Evolutionary conservation across 192 early-diverging fungal genomes (phyloP), one percentile per base, ranked within the genome.

Genomic region (Coemansia sp.): DNA sequence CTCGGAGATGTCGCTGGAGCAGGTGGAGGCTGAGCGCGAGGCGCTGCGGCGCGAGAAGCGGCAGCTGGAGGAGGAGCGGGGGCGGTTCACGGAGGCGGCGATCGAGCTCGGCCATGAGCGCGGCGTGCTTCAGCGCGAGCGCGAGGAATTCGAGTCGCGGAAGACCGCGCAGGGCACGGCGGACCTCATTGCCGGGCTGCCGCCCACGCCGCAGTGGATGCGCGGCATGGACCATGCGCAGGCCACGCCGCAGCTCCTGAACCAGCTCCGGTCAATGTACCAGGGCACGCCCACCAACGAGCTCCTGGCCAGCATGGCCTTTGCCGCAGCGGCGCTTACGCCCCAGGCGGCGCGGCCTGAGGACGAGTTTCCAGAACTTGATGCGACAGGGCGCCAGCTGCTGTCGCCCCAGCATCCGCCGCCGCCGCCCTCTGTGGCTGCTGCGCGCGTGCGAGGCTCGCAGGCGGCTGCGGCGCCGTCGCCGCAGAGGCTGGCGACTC

Each of bases 91-190:
- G 0, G 87, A 90, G 39, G 89, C 89, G 5, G 91, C 90, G 14
- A 85, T 93, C 17, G 71, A 87, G 67, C 71, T 94, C 2, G 93
- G 89, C 20, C 65, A 87, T 19, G 90, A 94, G 59, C 84, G 93
- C 47, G 70, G 70, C 9, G 78, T 67, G 45, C 68, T 88, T 10
- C 67, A 77, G 74, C 53, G 66, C 29, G 67, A 74, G 71, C 59
- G 67, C 0, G 68, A 74, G 22, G 61, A 45, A 67, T 70, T 83
- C 43, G 80, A 83, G 57, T 0, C 31, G 14, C 11, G 6, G 7
- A 37, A 36, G 57, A 45, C 31, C 14, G 20, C 39, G 35, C 63
- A 31, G 9, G 64, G 47, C 4, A 83, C 80, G 0, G 29, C 8
- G 0, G 71, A 77, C 6, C 61, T 83, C 38, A 15, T 83, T 4